Percentiles rank a stretch among this genome's conserved stretches.
Conservation (phyloP, 352 stramenopile species). For the Phytophthora lateralis region DNA sequence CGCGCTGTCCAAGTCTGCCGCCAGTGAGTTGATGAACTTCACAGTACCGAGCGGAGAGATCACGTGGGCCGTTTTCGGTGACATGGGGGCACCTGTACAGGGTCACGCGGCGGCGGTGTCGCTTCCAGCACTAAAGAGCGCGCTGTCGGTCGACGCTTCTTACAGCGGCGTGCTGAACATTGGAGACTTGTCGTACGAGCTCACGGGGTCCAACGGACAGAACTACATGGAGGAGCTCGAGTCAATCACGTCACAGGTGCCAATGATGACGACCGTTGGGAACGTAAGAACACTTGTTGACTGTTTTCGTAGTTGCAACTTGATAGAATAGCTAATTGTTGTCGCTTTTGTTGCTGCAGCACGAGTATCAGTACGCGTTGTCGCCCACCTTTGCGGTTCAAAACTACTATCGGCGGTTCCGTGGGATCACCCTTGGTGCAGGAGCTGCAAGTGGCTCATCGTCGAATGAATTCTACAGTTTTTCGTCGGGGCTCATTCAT, state of each 20-base stretch:
- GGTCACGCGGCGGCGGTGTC: slow-evolving; percentile 62
- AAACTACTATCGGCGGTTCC: slow-evolving; percentile 77
- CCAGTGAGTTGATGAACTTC: slow-evolving; percentile 42
- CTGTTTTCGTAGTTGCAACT: too few relatives aligned
- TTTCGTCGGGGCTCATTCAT: slow-evolving; percentile 63
- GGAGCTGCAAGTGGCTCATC: slow-evolving; percentile 60
- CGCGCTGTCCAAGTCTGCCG: slow-evolving; percentile 7
- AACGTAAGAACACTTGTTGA: slow-evolving; percentile 47
- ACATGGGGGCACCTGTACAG: slow-evolving; percentile 63
- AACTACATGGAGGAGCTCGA: slow-evolving; percentile 81
- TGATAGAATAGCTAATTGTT: too few relatives aligned
- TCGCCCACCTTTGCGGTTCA: slow-evolving; percentile 60
- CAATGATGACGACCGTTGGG: slow-evolving; percentile 78
- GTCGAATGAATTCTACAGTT: slow-evolving; percentile 83
- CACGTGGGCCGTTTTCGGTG: slow-evolving; percentile 82
- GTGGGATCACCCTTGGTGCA: slow-evolving; percentile 53
- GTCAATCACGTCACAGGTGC: slow-evolving; percentile 57
- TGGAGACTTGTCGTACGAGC: slow-evolving; percentile 74
- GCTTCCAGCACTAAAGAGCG: slow-evolving; percentile 65
- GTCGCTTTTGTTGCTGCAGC: slow-evolving; percentile 32
- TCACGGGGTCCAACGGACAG: slow-evolving; percentile 59
- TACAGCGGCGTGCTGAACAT: slow-evolving; percentile 77
- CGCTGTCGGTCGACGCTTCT: slow-evolving; percentile 34
- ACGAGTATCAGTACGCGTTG: slow-evolving; percentile 72
- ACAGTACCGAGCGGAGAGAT: slow-evolving; percentile 46